phyloP scores from a whole-genome alignment of 352 stramenopile genomes.

The Phytophthora hibernalis region DNA sequence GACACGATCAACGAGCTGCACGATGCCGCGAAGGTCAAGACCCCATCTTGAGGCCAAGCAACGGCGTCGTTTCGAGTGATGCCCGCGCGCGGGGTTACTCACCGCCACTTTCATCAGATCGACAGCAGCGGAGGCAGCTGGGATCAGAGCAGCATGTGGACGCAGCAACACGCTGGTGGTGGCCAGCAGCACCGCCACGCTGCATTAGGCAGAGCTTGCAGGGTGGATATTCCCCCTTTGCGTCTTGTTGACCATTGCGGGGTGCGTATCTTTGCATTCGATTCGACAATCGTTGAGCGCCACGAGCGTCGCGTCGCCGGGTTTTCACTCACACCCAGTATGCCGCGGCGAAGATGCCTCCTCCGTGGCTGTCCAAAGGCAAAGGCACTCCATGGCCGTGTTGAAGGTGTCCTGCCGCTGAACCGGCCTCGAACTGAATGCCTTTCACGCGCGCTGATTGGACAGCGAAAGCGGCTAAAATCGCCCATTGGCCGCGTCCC shows the following conservation, averaged over 20 bases:
- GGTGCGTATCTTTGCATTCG: conserved; percentile 29
- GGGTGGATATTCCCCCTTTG: conserved; percentile 27
- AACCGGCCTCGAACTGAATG: conserved; percentile 32
- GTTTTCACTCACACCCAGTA: conserved; percentile 19
- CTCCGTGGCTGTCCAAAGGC: conserved; percentile 15
- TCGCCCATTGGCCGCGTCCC: conserved; percentile 22
- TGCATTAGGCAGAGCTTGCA: conserved; percentile 15
- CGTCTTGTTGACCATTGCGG: too few relatives aligned
- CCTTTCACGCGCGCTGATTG: conserved; percentile 25
- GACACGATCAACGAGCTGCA: conserved; percentile 20
- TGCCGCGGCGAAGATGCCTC: conserved; percentile 14
- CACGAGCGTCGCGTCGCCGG: conserved; percentile 29
- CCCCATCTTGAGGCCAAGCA: conserved; percentile 21
- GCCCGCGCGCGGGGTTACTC: conserved; percentile 7
- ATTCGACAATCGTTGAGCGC: conserved; percentile 36
- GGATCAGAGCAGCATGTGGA: conserved; percentile 32
- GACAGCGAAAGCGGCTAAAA: conserved; percentile 3
- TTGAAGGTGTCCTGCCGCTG: conserved; percentile 26
- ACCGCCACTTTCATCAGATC: conserved; percentile 15
- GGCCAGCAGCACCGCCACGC: not conserved
- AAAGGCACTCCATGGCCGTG: conserved; percentile 17
- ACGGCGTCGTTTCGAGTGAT: conserved; percentile 16
- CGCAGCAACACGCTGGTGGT: not conserved
- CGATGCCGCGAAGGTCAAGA: conserved; percentile 27
- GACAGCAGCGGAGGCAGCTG: conserved; percentile 18